A percentile compares a stretch with the other conserved stretches of the same genome.
Evolutionary conservation across 192 early-diverging fungal species (phyloP).

Genomic region (Lobosporangium transversale): DNA sequence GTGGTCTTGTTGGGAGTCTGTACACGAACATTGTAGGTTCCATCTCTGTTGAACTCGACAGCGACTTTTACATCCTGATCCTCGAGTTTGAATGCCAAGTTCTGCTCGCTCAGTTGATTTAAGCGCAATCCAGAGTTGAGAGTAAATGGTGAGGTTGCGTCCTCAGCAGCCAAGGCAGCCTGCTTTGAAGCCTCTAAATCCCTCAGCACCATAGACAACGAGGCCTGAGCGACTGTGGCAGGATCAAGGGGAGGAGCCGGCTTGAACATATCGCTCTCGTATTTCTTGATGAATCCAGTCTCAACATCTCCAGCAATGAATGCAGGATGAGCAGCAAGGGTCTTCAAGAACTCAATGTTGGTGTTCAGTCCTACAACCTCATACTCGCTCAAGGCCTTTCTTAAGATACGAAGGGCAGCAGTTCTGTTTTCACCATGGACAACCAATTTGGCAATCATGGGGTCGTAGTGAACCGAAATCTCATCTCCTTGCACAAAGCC

Average conservation of each 20-base stretch:
- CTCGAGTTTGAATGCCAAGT: conserved; percentile 46
- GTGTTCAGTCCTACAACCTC: conserved; percentile 91
- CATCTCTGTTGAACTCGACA: conserved; percentile 43
- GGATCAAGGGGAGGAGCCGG: conserved; percentile 44
- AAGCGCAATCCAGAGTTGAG: conserved; percentile 55
- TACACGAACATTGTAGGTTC: conserved; percentile 55
- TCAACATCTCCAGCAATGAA: conserved; percentile 92
- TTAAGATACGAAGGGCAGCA: conserved; percentile 83
- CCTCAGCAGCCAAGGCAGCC: conserved; percentile 24
- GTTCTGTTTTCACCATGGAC: conserved; percentile 83
- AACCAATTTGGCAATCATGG: conserved; percentile 96
- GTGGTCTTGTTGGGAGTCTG: conserved; percentile 36
- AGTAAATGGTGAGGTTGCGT: conserved; percentile 60
- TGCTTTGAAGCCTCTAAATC: conserved; percentile 47
- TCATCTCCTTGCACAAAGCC: conserved; percentile 92
- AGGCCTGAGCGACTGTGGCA: conserved; percentile 74
- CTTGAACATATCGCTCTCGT: conserved; percentile 47
- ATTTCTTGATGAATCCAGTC: conserved; percentile 91
- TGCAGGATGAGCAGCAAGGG: conserved; percentile 78
- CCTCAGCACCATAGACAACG: conserved; percentile 53
- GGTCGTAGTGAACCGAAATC: conserved; percentile 94
- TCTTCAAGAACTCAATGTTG: conserved; percentile 92
- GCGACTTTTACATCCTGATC: conserved; percentile 52
- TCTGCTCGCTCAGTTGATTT: conserved; percentile 55
- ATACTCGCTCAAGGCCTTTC: conserved; percentile 86